These are phyloP conservation scores for Echria macrotheca DNA, from an alignment of 495 filamentous ascomycete genomes.

Conservation along the genomic window DNA sequence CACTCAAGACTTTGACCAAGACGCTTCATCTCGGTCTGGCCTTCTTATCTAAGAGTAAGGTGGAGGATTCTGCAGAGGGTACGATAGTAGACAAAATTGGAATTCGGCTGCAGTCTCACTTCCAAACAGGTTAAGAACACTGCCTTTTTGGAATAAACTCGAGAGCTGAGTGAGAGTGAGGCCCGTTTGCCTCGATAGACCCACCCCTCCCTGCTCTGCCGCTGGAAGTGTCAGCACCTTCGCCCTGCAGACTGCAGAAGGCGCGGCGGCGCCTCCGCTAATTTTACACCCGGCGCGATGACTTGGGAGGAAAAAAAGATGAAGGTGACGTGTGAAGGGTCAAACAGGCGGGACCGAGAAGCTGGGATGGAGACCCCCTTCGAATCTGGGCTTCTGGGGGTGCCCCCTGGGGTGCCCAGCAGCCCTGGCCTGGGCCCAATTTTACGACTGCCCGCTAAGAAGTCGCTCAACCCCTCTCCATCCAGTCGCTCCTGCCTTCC, in stretches of 20 bases:
- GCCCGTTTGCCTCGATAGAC: too few relatives aligned
- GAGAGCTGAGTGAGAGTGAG: too few relatives aligned
- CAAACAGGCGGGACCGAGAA: constrained; percentile 20
- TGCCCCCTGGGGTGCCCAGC: constrained; percentile 4
- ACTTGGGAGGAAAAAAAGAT: constrained; percentile 7
- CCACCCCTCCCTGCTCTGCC: neutral
- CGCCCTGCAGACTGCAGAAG: constrained; percentile 4
- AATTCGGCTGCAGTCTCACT: too few relatives aligned
- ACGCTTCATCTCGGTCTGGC: too few relatives aligned
- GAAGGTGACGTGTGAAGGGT: constrained; percentile 19
- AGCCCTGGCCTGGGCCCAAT: constrained; percentile 4
- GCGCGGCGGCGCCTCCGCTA: neutral
- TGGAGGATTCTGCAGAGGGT: too few relatives aligned
- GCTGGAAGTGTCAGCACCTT: neutral
- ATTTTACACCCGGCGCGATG: constrained; percentile 13
- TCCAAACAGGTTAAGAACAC: too few relatives aligned
- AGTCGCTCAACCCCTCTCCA: constrained; percentile 11
- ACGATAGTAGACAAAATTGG: too few relatives aligned
- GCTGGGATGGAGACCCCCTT: constrained; percentile 14
- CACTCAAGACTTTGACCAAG: too few relatives aligned
- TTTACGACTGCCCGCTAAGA: constrained; percentile 5
- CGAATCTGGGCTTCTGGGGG: constrained; percentile 2
- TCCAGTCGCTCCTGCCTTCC: constrained; percentile 6
- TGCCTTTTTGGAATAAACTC: too few relatives aligned
- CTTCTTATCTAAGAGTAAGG: too few relatives aligned